phyloP scores from a whole-genome alignment of 2,329 filamentous ascomycete genomes.

The Sarocladium strictum region DNA sequence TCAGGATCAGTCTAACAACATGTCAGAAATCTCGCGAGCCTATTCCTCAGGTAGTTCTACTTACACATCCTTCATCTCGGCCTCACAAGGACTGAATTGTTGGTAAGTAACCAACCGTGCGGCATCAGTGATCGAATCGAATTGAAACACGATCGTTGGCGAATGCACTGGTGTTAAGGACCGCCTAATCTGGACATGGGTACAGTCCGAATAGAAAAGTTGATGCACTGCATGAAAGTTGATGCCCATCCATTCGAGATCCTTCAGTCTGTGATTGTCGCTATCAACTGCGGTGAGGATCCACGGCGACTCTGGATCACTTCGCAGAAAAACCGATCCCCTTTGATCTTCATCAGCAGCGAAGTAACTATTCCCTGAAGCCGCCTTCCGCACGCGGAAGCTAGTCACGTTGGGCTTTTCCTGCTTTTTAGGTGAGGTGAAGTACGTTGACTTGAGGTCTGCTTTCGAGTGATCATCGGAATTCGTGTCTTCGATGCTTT shows the following conservation, averaged over 20 bases:
- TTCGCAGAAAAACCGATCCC: background rate
- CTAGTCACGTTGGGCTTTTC: background rate
- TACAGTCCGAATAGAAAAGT: background rate
- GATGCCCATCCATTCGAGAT: background rate
- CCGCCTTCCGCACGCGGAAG: background rate
- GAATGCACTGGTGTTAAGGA: background rate
- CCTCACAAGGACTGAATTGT: background rate
- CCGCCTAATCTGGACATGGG: background rate
- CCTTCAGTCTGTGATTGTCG: background rate
- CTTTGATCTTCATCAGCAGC: background rate
- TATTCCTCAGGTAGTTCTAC: background rate
- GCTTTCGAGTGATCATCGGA: background rate
- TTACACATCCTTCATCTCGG: background rate
- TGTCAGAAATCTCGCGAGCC: background rate
- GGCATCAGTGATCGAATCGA: background rate
- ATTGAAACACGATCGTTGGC: background rate
- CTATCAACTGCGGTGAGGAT: background rate
- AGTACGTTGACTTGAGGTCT: background rate
- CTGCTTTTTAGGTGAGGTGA: background rate
- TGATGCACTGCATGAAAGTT: background rate
- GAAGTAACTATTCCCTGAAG: background rate
- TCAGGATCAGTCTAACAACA: slow-evolving; percentile 12
- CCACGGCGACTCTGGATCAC: background rate
- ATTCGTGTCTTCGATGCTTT: background rate
- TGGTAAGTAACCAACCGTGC: background rate